A percentile compares a stretch with the other conserved stretches of the same genome.
Conservation (phyloP, 2,329 filamentous ascomycete genomes). For the Sclerotinia glacialis region DNA sequence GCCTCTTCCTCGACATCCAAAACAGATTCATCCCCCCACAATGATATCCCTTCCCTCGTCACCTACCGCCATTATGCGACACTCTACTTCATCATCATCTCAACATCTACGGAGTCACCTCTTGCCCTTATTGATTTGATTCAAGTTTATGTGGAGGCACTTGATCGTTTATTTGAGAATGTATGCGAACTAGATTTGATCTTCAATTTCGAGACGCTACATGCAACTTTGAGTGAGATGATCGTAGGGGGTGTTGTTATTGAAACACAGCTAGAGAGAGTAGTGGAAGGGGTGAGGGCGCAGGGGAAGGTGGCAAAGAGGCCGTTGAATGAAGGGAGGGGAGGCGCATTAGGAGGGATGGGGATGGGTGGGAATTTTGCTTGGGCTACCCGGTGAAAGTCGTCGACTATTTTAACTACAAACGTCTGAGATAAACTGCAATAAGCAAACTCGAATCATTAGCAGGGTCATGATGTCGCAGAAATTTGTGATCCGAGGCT, state of each 20-base stretch:
- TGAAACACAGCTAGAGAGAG: constrained; percentile 84
- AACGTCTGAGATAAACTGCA: neutral
- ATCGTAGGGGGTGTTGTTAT: constrained; percentile 92
- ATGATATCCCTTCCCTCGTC: constrained; percentile 89
- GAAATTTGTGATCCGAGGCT: neutral
- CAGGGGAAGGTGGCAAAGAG: constrained; percentile 77
- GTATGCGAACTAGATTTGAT: constrained; percentile 97
- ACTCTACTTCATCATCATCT: constrained; percentile 97
- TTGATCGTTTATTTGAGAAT: constrained; percentile 95
- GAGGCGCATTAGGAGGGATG: constrained; percentile 45
- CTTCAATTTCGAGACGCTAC: constrained; percentile 97
- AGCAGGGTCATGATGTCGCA: neutral
- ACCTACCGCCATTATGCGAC: constrained; percentile 98
- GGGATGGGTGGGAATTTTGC: constrained; percentile 38
- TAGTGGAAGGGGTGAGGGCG: constrained; percentile 77
- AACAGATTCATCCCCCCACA: constrained; percentile 62
- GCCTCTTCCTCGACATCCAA: constrained; percentile 66
- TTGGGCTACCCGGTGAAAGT: constrained; percentile 38
- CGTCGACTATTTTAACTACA: neutral
- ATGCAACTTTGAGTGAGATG: constrained; percentile 89
- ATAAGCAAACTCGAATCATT: neutral
- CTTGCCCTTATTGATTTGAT: constrained; percentile 94
- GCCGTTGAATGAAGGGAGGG: constrained; percentile 68
- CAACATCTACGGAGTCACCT: constrained; percentile 91
- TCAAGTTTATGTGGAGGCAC: constrained; percentile 94